Conservation (phyloP, 352 stramenopile species). For the Phytopythium cucurbitacearum region DNA sequence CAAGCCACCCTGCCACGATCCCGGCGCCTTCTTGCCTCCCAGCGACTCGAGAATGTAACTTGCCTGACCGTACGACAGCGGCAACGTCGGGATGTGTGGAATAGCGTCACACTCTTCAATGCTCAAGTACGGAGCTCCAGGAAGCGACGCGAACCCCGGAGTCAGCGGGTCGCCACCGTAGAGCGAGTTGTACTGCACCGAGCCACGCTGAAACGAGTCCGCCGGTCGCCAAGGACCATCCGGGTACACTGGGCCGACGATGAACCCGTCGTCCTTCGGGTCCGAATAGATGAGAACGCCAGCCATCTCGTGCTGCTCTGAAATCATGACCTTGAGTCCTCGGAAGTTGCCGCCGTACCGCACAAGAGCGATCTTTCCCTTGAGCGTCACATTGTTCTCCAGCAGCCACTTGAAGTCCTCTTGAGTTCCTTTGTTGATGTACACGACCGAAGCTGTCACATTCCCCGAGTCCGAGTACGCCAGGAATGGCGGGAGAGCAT, state of each 20-base stretch:
- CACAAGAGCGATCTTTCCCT: constrained; percentile 58
- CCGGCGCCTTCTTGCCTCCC: constrained; percentile 41
- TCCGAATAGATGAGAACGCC: constrained; percentile 72
- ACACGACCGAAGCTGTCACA: constrained; percentile 61
- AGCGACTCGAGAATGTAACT: constrained; percentile 53
- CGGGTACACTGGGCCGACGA: constrained; percentile 40
- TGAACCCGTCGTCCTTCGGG: constrained; percentile 61
- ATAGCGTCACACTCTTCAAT: constrained; percentile 40
- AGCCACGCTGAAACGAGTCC: constrained; percentile 72
- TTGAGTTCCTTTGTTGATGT: constrained; percentile 76
- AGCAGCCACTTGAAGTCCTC: constrained; percentile 35
- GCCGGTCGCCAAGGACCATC: constrained; percentile 43
- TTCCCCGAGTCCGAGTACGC: constrained; percentile 69
- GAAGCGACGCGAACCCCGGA: constrained; percentile 29
- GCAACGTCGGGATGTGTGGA: constrained; percentile 52
- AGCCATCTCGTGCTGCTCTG: constrained; percentile 39
- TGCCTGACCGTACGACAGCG: constrained; percentile 75
- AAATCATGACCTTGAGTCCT: constrained; percentile 60
- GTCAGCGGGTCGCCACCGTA: constrained; percentile 56
- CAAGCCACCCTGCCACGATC: constrained; percentile 49
- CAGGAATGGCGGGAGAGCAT: constrained; percentile 62
- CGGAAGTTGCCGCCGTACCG: constrained; percentile 54
- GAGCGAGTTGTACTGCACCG: constrained; percentile 70
- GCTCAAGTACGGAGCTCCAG: constrained; percentile 21
- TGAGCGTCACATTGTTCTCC: constrained; percentile 32